A percentile compares a stretch with the other conserved stretches of the same genome.
Evolutionary conservation across 225 moss, liverwort and hornwort genomes (phyloP).

Genomic region (Climacium dendroides): DNA sequence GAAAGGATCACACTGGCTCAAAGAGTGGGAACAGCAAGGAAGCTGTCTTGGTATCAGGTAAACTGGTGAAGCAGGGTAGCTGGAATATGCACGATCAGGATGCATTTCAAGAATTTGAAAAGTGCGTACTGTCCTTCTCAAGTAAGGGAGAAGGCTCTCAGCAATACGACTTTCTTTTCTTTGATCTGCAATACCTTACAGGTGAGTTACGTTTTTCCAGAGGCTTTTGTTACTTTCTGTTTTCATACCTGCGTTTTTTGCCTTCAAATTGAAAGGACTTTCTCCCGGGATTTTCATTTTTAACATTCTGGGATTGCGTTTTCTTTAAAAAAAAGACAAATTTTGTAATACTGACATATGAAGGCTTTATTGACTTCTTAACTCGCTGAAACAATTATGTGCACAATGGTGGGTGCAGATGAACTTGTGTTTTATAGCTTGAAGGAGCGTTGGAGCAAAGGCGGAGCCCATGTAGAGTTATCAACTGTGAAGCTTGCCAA

Average conservation of each 20-base stretch:
- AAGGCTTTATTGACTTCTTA: not conserved
- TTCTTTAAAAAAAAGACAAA: not conserved
- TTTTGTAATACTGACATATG: not conserved
- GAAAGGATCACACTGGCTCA: not conserved
- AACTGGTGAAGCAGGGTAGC: slow-evolving; percentile 22
- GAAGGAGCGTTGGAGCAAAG: slow-evolving; percentile 92
- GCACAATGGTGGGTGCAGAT: slow-evolving; percentile 29
- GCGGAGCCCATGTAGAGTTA: slow-evolving; percentile 61
- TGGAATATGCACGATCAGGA: slow-evolving; percentile 37
- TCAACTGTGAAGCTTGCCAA: slow-evolving; percentile 82
- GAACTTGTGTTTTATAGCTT: slow-evolving; percentile 85
- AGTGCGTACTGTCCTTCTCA: slow-evolving; percentile 39
- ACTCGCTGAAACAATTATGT: not conserved
- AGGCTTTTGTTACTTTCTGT: not conserved
- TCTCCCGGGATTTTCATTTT: not conserved
- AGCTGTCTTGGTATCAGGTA: slow-evolving; percentile 5
- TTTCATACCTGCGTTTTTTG: not conserved
- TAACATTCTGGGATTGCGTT: not conserved
- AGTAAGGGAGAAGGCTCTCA: slow-evolving; percentile 31
- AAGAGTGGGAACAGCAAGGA: slow-evolving; percentile 24
- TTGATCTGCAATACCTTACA: slow-evolving; percentile 81
- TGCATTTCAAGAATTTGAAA: slow-evolving; percentile 56
- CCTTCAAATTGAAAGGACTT: not conserved
- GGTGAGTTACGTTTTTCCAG: slow-evolving; percentile 14
- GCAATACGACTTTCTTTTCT: slow-evolving; percentile 56